Percentiles rank a stretch among this genome's conserved stretches.
Conservation (phyloP, 2,329 filamentous ascomycete species). For the Penicillium expansum region DNA sequence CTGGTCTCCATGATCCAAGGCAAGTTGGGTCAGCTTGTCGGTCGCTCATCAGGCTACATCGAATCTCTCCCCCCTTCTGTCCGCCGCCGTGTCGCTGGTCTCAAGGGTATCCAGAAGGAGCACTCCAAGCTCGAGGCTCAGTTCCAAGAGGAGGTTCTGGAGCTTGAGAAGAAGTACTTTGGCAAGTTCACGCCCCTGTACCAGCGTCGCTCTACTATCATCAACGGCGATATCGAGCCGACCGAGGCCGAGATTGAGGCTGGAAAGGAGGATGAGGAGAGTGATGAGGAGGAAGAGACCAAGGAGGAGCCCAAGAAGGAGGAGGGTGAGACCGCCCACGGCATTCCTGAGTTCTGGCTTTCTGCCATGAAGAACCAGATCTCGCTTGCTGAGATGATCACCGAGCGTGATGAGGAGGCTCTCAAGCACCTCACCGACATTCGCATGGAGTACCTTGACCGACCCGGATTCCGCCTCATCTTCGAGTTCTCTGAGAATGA, state of each 20-base stretch:
- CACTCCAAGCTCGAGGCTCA: conserved; percentile 97
- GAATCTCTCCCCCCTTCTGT: conserved; percentile 89
- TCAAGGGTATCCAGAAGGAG: conserved; percentile 98
- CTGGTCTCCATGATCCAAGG: conserved; percentile 98
- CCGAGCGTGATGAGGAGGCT: conserved; percentile 90
- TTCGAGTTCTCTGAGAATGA: conserved; percentile 96
- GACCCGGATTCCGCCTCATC: conserved; percentile 95
- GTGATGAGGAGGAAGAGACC: conserved; percentile 58
- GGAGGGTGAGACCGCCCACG: conserved; percentile 55
- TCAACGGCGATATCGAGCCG: conserved; percentile 84
- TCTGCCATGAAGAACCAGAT: conserved; percentile 99
- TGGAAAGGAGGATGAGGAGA: conserved; percentile 76
- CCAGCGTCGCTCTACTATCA: conserved; percentile 86
- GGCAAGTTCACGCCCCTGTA: conserved; percentile 98
- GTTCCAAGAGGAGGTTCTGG: conserved; percentile 96
- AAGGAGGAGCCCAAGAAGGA: conserved; percentile 54
- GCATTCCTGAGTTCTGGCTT: conserved; percentile 99
- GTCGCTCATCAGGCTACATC: conserved; percentile 94
- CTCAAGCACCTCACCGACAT: conserved; percentile 88
- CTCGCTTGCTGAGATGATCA: conserved; percentile 97
- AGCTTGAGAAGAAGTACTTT: conserved; percentile 99
- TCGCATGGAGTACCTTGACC: conserved; percentile 98
- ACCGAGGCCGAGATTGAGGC: conserved; percentile 82
- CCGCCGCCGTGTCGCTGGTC: conserved; percentile 86
- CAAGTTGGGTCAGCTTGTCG: conserved; percentile 88